A percentile compares a stretch with the other conserved stretches of the same genome.
phyloP scores from a whole-genome alignment of 2,329 filamentous ascomycete genomes.

The Fusarium sp. region DNA sequence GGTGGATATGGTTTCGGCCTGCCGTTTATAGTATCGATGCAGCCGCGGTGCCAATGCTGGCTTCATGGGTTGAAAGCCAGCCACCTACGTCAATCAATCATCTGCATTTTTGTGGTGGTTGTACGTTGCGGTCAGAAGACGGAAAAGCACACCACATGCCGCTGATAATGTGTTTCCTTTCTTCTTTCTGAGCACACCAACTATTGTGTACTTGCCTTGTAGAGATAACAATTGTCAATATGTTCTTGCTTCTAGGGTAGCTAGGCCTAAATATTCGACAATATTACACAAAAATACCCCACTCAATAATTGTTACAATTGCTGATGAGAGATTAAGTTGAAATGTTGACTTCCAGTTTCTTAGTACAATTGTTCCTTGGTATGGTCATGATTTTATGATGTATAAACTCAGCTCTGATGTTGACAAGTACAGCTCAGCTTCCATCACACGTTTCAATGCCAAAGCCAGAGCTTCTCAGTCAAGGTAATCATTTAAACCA shows the following conservation, averaged over 20 bases:
- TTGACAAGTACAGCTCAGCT: not conserved
- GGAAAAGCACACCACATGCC: constrained; percentile 19
- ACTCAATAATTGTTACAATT: not conserved
- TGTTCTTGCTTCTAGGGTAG: not conserved
- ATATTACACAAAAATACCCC: too few relatives aligned
- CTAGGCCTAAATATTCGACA: not conserved
- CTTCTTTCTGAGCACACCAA: not conserved
- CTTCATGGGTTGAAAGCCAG: not conserved
- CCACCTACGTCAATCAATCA: constrained; percentile 31
- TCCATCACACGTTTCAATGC: not conserved
- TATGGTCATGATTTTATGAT: too few relatives aligned
- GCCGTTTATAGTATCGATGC: not conserved
- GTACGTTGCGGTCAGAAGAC: constrained; percentile 21
- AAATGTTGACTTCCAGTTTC: not conserved
- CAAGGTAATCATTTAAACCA: not conserved
- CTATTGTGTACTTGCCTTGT: not conserved
- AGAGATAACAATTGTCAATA: not conserved
- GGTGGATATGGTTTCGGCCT: not conserved
- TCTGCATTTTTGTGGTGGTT: constrained; percentile 12
- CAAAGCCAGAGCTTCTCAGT: too few relatives aligned
- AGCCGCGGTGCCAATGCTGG: not conserved
- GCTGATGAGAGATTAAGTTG: not conserved
- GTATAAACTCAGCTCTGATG: too few relatives aligned
- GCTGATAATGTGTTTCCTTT: not conserved
- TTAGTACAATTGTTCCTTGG: not conserved